Evolutionary conservation across 2,329 filamentous ascomycete genomes (phyloP), one percentile per base, ranked within the genome.

Genomic region (Pseudohalonectria lignicola): DNA sequence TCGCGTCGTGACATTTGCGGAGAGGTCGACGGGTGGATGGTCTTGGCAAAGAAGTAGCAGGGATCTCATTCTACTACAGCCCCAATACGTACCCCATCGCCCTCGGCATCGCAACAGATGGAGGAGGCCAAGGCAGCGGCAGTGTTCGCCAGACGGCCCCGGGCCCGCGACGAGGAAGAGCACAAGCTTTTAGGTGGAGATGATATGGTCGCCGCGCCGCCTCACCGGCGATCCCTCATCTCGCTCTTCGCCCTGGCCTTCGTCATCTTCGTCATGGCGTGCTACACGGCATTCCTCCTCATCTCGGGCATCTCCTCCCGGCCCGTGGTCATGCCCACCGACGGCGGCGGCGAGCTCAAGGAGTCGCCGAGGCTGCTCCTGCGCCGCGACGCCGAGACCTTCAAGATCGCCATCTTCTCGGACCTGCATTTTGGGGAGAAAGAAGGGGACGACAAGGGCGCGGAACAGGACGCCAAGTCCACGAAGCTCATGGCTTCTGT

Each of bases 351-450:
- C 23, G 7, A 8, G 8, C 8, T 12, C 7, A 7, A 23, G 5
- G 21, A 35, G 13, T 23, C 33, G 3, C 23, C 37, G 11, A 16
- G 12, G 19, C 34, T 44, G 6, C n/a, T 19, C 2, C 18, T 43
- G n/a, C 7, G 16, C 12, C 33, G 33, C 33, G 17, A 21, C 18
- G 16, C 31, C 31, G 20, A 40, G 8, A 21, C 26, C 5, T 50
- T 46, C 42, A 42, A 25, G 31, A 37, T 51, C 28, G 47, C 64
- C 1, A 59, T 76, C 23, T 76, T 77, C 45, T 62, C 64, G 10
- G 73, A 77, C 46, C 49, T 77, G 25, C 73, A 77, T 49, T 71
- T 68, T 45, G 73, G 70, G 3, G 73, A 77, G 52, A 54, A 62
- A 57, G 53, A 52, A 31, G 40, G 48, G 21, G 40, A 40, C 8